Percentiles rank a stretch among this genome's conserved stretches.
These are phyloP conservation scores for Fusarium gaditjirri DNA, from an alignment of 2,329 filamentous ascomycete genomes.

Conservation along the genomic window DNA sequence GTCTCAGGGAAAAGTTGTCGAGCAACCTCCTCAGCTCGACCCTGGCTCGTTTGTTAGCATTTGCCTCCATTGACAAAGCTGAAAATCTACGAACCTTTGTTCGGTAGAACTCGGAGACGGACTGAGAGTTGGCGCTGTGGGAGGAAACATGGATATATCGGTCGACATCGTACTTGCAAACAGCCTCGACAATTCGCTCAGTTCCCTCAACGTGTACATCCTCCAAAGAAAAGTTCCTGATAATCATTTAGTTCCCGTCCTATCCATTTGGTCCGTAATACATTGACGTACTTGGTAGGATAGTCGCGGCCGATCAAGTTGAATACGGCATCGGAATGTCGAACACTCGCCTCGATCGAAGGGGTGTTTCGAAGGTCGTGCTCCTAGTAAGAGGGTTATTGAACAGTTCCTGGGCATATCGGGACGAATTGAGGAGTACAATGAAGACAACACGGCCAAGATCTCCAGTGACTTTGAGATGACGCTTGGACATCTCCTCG, in stretches of 20 bases:
- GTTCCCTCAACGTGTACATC: constrained; percentile 95
- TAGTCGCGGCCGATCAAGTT: constrained; percentile 96
- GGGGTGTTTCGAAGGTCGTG: constrained; percentile 93
- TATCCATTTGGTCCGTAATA: neutral
- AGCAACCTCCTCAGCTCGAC: constrained; percentile 81
- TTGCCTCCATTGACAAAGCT: neutral
- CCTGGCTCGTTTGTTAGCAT: constrained; percentile 58
- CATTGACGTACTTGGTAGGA: constrained; percentile 80
- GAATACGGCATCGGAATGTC: constrained; percentile 97
- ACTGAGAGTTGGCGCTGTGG: constrained; percentile 85
- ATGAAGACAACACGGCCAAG: constrained; percentile 89
- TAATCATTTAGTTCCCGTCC: constrained; percentile 36
- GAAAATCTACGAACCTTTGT: constrained; percentile 74
- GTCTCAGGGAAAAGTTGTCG: constrained; percentile 95
- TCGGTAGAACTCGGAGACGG: constrained; percentile 86
- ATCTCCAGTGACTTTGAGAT: constrained; percentile 96
- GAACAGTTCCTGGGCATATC: neutral
- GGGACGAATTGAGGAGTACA: constrained; percentile 58
- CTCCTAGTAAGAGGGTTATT: constrained; percentile 67
- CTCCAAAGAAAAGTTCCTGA: constrained; percentile 89
- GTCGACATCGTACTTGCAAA: constrained; percentile 97
- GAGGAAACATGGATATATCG: constrained; percentile 97
- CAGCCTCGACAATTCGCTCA: constrained; percentile 91
- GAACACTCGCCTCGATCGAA: constrained; percentile 95
- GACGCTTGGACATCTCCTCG: constrained; percentile 97